Evolutionary conservation across 352 stramenopile species (phyloP), one percentile per base, ranked within the genome.

Genomic region (Phytopythium oedochilum): DNA sequence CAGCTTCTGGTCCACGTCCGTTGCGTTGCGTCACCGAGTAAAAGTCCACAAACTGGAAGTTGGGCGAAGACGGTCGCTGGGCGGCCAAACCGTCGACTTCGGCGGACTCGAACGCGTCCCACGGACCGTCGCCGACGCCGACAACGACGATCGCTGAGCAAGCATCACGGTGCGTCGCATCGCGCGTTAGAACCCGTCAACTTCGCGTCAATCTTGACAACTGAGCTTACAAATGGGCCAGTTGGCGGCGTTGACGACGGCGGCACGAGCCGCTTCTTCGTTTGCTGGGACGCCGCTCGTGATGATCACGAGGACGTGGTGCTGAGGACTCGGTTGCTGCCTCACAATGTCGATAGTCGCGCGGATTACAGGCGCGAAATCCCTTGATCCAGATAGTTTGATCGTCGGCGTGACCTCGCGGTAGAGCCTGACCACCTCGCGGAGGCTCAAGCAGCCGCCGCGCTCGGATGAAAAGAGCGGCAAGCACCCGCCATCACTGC

Each of bases 31-130:
- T 73, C 39, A 86, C 81, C 66, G 87, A 88, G 58, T 89, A 65
- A 42, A 89, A 96, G 34, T 94, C 77, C 44, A 96, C 79, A 53
- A 94, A 94, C 58, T 93, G 81, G 52, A 96, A 93, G 54, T 93
- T 94, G 68, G 46, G 29, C 25, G 8, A 28, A 2, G n/a, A 14
- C 11, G 28, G 7, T 26, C 29, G 17, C 31, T 86, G 71, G 53
- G 74, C 71, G 52, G 86, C 59, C 26, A 73, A 39, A 28, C 87
- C 70, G 59, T 91, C 83, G 58, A 90, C 71, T 62, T 91, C 80
- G 59, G 89, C 89, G 57, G 88, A 82, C 39, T 83, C 82, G 76
- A 92, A 88, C 20, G 72, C 81, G 45, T 91, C 80, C 82, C 80
- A 94, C 42, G 84, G 84, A 3, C 82, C 82, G 46, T 94, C 84